Evolutionary conservation across 140 eudicot species (phyloP), one percentile per base, ranked within the genome.

Genomic region (Ambrosia hybrid): DNA sequence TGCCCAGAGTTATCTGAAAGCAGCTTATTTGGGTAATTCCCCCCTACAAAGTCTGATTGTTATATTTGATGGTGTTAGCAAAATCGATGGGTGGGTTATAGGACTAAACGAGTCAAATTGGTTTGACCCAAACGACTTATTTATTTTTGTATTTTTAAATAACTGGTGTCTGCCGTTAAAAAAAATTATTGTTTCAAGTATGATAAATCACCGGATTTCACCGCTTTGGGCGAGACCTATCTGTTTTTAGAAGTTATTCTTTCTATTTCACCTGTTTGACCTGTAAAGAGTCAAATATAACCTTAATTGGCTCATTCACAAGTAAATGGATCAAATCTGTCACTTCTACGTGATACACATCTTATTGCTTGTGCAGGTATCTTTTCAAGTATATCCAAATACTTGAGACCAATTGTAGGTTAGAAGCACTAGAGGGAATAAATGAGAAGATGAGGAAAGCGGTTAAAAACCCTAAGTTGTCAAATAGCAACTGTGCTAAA

Each of bases 371-470:
- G 59, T 86, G 81, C 91, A 94, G 99, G 41, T 84, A 88, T 77
- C 89, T 94, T 26, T 85, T 84, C 73, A 89, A 84, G 80, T 85
- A 94, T 61, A 80, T 90, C 57, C 91, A 90, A 80, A 85, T 77
- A 15, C 79, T 94, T 67, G 99, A 94, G 90, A 84, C 73, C 74
- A 73, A 78, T 80, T 67, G 85, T 75, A 88, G 78, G 71, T 75
- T 86, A n/a, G 99, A 94, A 83, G 73, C 89, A 76, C 95, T 94
- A 6, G 99, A 94, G 78, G 91, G 84, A 13, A 88, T 90, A 80
- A 94, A 84, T 60, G 99, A 94, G 80, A 94, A 94, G 78, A 90
- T 94, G 74, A 80, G 97, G 11, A 94, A 90, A 89, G 87, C 97
- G 99, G 21, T 70, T 88, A 72, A 94, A 88, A 89, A 82, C 55